These are phyloP conservation scores for Hortiboletus campestris DNA, from an alignment of 768 basidiomycete species.

Conservation along the genomic window DNA sequence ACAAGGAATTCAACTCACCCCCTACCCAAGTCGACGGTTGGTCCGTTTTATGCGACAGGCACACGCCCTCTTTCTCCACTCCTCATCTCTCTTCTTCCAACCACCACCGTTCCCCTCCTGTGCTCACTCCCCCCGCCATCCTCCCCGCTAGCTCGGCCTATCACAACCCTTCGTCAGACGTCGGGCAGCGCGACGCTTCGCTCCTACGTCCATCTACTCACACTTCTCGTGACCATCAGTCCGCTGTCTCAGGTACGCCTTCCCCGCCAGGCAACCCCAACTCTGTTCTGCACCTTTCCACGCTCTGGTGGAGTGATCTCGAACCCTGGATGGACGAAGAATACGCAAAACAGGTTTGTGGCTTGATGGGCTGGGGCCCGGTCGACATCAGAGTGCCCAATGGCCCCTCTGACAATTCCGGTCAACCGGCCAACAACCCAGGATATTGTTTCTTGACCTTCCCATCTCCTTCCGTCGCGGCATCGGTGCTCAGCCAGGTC, in stretches of 20 bases:
- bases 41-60: conserved; percentile 35
- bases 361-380: conserved; percentile 84
- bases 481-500: conserved; percentile 68
- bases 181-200: conserved; percentile 19
- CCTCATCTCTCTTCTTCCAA: conserved; percentile 40
- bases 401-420: conserved; percentile 53
- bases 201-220: conserved; percentile 18
- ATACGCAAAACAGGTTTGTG: conserved; percentile 86
- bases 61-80: conserved; percentile 24
- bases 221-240: conserved; percentile 17
- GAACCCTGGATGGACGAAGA: conserved; percentile 98
- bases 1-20: conserved; percentile 36
- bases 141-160: conserved; percentile 15
- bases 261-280: conserved; percentile 28
- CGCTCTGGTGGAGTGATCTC: conserved; percentile 84
- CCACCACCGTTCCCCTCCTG: conserved; percentile 43
- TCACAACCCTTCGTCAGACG: conserved; percentile 19
- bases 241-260: conserved; percentile 12
- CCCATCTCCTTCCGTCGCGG: conserved; percentile 65
- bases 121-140: conserved; percentile 22
- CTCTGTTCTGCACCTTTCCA: conserved; percentile 45
- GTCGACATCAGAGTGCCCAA: conserved; percentile 71
- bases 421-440: conserved; percentile 75
- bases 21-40: conserved; percentile 29
- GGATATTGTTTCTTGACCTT: conserved; percentile 90